A percentile compares a stretch with the other conserved stretches of the same genome.
These are phyloP conservation scores for Quercus wislizeni DNA, from an alignment of 306 rosid genomes.

Conservation along the genomic window DNA sequence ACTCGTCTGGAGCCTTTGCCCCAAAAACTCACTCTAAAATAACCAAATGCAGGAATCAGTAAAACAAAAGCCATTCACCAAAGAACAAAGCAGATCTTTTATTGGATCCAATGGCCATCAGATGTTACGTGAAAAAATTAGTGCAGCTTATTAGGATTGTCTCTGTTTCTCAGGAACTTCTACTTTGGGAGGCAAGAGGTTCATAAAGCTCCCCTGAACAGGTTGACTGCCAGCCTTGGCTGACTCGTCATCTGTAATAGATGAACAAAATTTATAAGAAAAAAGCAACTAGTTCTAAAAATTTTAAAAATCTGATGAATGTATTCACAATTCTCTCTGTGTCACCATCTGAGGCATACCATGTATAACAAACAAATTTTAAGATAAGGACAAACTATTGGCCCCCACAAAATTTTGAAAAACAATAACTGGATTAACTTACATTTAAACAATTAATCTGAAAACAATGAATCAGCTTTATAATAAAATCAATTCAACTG, in stretches of 20 bases:
- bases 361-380: no score
- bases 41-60: conserved; percentile 38
- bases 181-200: conserved; percentile 64
- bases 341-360: no score
- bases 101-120: conserved; percentile 32
- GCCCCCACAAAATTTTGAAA: not conserved
- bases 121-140: conserved; percentile 32
- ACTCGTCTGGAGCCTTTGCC: conserved; percentile 43
- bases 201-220: conserved; percentile 81
- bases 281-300: not conserved
- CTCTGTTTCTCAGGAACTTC: conserved; percentile 72
- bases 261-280: conserved; percentile 1
- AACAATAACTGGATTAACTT: not conserved
- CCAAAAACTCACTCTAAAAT: conserved; percentile 37
- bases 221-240: conserved; percentile 50
- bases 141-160: conserved; percentile 42
- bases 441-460: not conserved
- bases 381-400: no score
- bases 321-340: no score
- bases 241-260: conserved; percentile 69
- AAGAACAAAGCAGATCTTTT: conserved; percentile 12
- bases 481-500: not conserved
- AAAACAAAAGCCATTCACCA: conserved; percentile 37
- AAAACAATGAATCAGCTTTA: not conserved
- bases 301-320: not conserved